phyloP scores from a whole-genome alignment of 352 stramenopile species.

The Globisporangium cylindrosporum region DNA sequence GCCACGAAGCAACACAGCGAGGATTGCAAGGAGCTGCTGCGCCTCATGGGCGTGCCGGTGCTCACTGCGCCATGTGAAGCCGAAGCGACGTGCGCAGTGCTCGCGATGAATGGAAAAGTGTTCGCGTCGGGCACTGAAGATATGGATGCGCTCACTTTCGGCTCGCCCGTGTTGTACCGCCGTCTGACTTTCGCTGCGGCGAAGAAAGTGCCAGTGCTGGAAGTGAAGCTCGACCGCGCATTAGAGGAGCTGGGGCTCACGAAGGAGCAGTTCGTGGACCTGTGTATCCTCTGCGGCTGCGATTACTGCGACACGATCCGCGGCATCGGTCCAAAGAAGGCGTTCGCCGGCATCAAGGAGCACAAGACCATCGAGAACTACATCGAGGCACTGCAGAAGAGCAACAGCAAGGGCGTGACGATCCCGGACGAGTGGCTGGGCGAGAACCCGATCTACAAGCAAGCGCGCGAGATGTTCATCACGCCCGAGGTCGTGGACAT shows the following conservation, averaged over 20 bases:
- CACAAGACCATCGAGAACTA: slow-evolving; percentile 96
- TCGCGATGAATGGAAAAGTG: slow-evolving; percentile 92
- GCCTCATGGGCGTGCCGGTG: slow-evolving; percentile 96
- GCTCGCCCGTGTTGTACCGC: slow-evolving; percentile 94
- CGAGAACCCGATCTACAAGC: slow-evolving; percentile 90
- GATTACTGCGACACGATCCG: slow-evolving; percentile 99
- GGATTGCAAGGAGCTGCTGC: slow-evolving; percentile 91
- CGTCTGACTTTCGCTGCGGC: slow-evolving; percentile 85
- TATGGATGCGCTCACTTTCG: slow-evolving; percentile 99
- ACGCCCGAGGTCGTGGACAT: slow-evolving; percentile 63
- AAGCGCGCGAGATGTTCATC: slow-evolving; percentile 93
- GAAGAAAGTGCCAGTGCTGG: slow-evolving; percentile 90
- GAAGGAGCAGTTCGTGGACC: slow-evolving; percentile 96
- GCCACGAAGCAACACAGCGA: slow-evolving; percentile 92
- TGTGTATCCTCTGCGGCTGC: slow-evolving; percentile 98
- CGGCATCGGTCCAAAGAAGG: slow-evolving; percentile 97
- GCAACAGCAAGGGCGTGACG: slow-evolving; percentile 77
- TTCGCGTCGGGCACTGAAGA: slow-evolving; percentile 97
- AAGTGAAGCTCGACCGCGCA: slow-evolving; percentile 90
- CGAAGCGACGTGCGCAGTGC: slow-evolving; percentile 95
- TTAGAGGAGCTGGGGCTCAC: slow-evolving; percentile 93
- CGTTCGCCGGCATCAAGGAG: slow-evolving; percentile 95
- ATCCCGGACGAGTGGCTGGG: slow-evolving; percentile 85
- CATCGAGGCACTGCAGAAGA: slow-evolving; percentile 87
- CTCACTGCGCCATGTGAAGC: slow-evolving; percentile 97